phyloP scores from a whole-genome alignment of 2,329 filamentous ascomycete species.

The Onygena corvina region DNA sequence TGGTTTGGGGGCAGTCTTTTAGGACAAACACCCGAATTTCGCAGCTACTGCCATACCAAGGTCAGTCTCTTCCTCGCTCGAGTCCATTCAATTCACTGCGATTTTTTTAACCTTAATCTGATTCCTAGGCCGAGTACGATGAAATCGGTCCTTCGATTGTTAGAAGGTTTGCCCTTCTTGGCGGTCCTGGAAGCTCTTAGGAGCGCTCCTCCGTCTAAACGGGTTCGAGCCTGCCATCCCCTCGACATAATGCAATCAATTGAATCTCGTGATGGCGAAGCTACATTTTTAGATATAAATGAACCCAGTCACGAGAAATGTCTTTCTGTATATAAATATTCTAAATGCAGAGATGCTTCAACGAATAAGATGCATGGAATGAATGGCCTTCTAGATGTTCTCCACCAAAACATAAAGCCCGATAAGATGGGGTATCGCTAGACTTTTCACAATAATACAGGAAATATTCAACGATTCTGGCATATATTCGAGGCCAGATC shows the following conservation, averaged over 20 bases:
- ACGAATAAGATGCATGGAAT: neutral
- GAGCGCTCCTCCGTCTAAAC: neutral
- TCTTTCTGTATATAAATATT: slow-evolving; percentile 5
- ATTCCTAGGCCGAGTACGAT: slow-evolving; percentile 55
- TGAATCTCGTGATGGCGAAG: neutral
- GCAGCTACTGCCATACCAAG: slow-evolving; percentile 96
- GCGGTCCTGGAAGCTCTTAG: slow-evolving; percentile 61
- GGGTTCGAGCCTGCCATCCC: neutral
- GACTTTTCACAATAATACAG: slow-evolving; percentile 1
- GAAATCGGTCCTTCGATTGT: slow-evolving; percentile 95
- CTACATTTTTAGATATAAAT: slow-evolving; percentile 1
- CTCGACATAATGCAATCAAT: neutral
- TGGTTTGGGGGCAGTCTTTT: slow-evolving; percentile 97
- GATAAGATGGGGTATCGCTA: neutral
- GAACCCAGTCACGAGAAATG: neutral
- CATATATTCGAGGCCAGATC: neutral
- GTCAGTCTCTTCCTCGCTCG: slow-evolving; percentile 30
- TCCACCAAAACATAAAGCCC: neutral
- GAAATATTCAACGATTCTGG: neutral
- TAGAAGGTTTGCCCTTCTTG: slow-evolving; percentile 81
- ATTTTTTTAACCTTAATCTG: slow-evolving; percentile 7
- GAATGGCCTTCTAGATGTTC: neutral
- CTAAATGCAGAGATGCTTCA: neutral
- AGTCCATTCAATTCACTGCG: slow-evolving; percentile 1
- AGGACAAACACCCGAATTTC: slow-evolving; percentile 94